Conservation (phyloP, 2,329 filamentous ascomycete species). For the Pseudogymnoascus sp. region DNA sequence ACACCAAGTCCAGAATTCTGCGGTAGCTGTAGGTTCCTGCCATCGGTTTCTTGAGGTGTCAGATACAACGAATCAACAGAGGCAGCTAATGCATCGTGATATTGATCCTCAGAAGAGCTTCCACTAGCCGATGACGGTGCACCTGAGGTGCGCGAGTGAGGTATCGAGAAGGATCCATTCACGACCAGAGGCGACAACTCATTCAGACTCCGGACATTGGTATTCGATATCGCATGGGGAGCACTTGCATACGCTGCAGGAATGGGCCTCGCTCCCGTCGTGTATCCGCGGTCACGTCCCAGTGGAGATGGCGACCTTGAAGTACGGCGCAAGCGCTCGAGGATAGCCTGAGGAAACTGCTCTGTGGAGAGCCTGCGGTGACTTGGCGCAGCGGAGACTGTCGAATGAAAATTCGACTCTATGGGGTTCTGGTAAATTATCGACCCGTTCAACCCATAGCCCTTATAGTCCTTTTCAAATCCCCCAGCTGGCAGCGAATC, state of each 20-base stretch:
- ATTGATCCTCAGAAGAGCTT: constrained; percentile 22
- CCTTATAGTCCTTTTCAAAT: constrained; percentile 26
- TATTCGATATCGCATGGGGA: constrained; percentile 22
- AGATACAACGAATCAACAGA: constrained; percentile 23
- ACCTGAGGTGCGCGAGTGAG: constrained; percentile 21
- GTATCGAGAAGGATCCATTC: constrained; percentile 25
- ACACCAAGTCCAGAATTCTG: not conserved
- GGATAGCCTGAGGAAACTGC: constrained; percentile 27
- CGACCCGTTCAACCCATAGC: constrained; percentile 26
- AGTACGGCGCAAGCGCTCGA: constrained; percentile 25
- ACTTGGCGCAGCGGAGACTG: constrained; percentile 20
- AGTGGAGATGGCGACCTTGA: constrained; percentile 30
- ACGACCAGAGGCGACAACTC: constrained; percentile 24
- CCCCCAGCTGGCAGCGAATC: constrained; percentile 16
- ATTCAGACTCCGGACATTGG: constrained; percentile 23
- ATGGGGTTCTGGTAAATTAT: constrained; percentile 4
- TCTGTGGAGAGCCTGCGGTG: constrained; percentile 26
- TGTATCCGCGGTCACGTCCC: constrained; percentile 26
- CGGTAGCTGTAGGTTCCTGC: not conserved
- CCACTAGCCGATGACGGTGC: constrained; percentile 23
- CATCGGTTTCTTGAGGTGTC: not conserved
- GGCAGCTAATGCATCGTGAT: constrained; percentile 18
- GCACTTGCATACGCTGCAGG: constrained; percentile 17
- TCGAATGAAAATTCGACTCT: constrained; percentile 18
- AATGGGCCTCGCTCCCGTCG: constrained; percentile 21